Evolutionary conservation across 2,329 filamentous ascomycete genomes (phyloP), one percentile per base, ranked within the genome.

Genomic region (Hirsutella minnesotensis): DNA sequence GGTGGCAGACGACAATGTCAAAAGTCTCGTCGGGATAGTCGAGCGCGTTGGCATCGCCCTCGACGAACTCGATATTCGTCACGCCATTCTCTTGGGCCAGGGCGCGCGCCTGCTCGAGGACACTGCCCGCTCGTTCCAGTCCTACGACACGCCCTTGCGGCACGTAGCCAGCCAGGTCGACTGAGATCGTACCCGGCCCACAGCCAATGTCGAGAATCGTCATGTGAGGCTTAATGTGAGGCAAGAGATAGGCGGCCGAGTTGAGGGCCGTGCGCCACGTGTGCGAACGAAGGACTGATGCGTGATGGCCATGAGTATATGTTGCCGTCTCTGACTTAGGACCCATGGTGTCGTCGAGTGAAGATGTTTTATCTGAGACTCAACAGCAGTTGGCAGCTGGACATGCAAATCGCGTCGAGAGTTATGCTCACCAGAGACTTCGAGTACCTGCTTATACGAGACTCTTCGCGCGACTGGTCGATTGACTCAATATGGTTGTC

Each of bases 151-250:
- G 45, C 29, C 66, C 67, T 19, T 60, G 40, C 5, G 56, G 54
- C 1, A 61, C 63, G 36, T 59, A 51, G n/a, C 55, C 51, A 37
- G 58, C 59, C 21, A 72, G 56, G 29, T 63, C 63, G 0, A 58
- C 56, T 10, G 67, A 69, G 53, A 73, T 72, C 38, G 64, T 68
- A 4, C 68, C 69, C 0, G 69, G 66, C 0, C 69, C 69, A 51
- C 68, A 70, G 41, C 69, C 69, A 27, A 70, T 57, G 47, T 72
- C 68, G 41, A 72, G 63, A 38, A 72, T 57, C 18, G 46, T 51
- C 56, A 65, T 58, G 7, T 53, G 51, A 0, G 56, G 51, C 33
- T 61, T 56, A 46, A 71, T 55, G 48, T 67, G 50, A 1, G 64
- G 62, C 2, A 69, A 47, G 3, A 71, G 52, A 46, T 65, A 66